These are phyloP conservation scores for Paecilomyces sp. DNA, from an alignment of 2,329 filamentous ascomycete species.

Conservation along the genomic window DNA sequence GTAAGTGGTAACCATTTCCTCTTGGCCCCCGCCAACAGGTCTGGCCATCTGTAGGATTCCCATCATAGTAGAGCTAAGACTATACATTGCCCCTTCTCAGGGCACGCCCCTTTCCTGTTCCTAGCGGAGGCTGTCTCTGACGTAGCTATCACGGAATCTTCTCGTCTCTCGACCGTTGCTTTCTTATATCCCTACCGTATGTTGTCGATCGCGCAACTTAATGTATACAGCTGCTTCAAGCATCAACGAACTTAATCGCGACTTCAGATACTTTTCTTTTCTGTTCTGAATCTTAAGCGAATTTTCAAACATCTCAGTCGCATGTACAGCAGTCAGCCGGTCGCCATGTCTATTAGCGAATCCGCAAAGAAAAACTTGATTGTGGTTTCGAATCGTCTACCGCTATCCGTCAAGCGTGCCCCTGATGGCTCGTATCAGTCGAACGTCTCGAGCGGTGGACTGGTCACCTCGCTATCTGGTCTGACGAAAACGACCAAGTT, in stretches of 20 bases:
- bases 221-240: background rate
- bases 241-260: background rate
- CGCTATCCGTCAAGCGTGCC: constrained; percentile 81
- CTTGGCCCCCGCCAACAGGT: background rate
- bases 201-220: background rate
- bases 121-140: background rate
- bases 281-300: background rate
- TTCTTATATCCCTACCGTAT: background rate
- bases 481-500: constrained; percentile 83
- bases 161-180: background rate
- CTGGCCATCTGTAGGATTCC: background rate
- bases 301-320: background rate
- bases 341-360: constrained; percentile 4
- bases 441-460: constrained; percentile 82
- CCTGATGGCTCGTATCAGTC: constrained; percentile 79
- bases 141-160: background rate
- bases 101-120: background rate
- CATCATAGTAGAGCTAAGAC: background rate
- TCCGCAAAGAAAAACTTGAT: constrained; percentile 39
- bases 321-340: background rate
- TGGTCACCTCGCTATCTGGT: constrained; percentile 83
- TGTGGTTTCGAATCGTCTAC: constrained; percentile 84
- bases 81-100: background rate
- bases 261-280: background rate
- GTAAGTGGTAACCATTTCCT: background rate